Base-by-base conservation (phyloP, 306 rosid genomes). In the Casuarina equisetifolia region DNA sequence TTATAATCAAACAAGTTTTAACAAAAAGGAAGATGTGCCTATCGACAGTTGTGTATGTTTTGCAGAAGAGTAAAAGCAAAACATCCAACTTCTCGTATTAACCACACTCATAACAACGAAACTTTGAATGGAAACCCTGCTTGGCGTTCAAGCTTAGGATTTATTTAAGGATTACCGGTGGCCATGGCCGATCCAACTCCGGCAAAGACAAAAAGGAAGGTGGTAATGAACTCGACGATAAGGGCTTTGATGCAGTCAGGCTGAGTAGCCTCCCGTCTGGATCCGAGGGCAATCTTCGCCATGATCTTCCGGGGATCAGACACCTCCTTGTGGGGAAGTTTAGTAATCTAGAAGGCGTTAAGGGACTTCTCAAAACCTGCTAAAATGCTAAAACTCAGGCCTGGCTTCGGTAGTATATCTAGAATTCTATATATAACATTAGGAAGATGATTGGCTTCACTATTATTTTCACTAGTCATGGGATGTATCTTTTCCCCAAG, bases 181-280 rank as follows among this genome's bases (percentile, higher is more conserved):
- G 86, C 75, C 87, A 94, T 94, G 84, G 94, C 88, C 19, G 97
- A 76, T 75, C 88, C 98, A 17, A 94, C 97, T 7, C 98, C 96
- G 50, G 79, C 88, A 40, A 94, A 94, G 84, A 92, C 93, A 42
- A 94, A 94, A 70, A 94, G 88, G 76, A 94, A 94, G 81, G 98
- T 92, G 76, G 91, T 81, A 51, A 92, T 80, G 79, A 94, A 94
- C 79, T 94, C 98, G 40, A 94, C 87, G 16, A 90, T 19, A 15
- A 94, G 91, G 53, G 97, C 97, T 49, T 86, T 88, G 75, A 92
- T 75, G 85, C 93, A 82, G 62, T 92, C 96, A 4, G 97, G 85
- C 25, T 89, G 79, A 58, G 83, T 71, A 4, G 85, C 97, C 86
- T 92, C 98, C 44, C 78, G 9, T 49, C 75, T 55, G 80, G 72